Conservation (phyloP, 345 rosid species). For the Linum usitatissimum region DNA sequence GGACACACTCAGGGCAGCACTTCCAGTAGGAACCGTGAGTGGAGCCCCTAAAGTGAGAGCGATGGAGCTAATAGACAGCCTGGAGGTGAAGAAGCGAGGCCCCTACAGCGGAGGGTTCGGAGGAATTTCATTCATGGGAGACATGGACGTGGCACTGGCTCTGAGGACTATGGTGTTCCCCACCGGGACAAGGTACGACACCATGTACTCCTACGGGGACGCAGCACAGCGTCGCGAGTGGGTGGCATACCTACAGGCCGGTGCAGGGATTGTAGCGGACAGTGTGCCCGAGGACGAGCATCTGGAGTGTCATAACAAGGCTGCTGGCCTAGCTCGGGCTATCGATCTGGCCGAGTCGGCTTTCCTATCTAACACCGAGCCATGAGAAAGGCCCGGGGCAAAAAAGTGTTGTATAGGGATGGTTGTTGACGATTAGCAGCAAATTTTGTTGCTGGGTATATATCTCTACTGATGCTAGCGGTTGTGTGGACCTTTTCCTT, state of each 20-base stretch:
- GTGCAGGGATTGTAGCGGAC: slow-evolving; percentile 78
- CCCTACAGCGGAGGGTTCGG: slow-evolving; percentile 94
- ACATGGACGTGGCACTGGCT: slow-evolving; percentile 78
- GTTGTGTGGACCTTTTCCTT: too few relatives aligned
- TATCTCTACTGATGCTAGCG: too few relatives aligned
- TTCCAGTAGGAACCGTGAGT: slow-evolving; percentile 88
- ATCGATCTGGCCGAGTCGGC: slow-evolving; percentile 78
- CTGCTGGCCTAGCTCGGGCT: slow-evolving; percentile 72
- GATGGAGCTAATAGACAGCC: slow-evolving; percentile 70
- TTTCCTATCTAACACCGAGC: slow-evolving; percentile 14
- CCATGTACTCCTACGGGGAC: slow-evolving; percentile 61
- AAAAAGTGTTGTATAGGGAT: background rate
- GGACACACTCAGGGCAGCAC: slow-evolving; percentile 69
- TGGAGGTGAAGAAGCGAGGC: slow-evolving; percentile 72
- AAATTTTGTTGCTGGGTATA: background rate
- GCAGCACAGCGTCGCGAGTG: slow-evolving; percentile 46
- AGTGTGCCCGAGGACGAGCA: slow-evolving; percentile 68
- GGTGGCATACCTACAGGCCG: slow-evolving; percentile 79
- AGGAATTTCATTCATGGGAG: slow-evolving; percentile 61
- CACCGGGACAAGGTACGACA: slow-evolving; percentile 43
- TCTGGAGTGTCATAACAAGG: slow-evolving; percentile 70
- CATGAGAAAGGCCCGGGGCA: background rate
- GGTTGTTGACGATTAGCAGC: background rate
- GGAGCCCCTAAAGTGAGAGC: slow-evolving; percentile 95
- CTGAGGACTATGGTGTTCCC: slow-evolving; percentile 80